Conservation (phyloP, 306 rosid species). For the Acacia crassicarpa region DNA sequence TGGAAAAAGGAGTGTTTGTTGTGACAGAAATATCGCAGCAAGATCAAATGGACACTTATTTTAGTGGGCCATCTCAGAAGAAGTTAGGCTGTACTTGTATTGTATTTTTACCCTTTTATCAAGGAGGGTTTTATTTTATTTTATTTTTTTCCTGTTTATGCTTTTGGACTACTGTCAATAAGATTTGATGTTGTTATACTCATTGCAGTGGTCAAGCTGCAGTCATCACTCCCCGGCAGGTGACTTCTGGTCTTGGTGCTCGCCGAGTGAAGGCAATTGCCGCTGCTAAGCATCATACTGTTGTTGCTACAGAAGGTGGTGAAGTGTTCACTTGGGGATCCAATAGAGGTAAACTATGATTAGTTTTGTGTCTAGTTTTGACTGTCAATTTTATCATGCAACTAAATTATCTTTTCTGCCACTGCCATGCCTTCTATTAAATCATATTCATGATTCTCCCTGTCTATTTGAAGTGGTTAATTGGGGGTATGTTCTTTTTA, state of each 20-base stretch:
- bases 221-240: conserved; percentile 94
- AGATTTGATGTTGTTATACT: conserved; percentile 37
- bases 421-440: conserved; percentile 10
- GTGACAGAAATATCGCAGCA: conserved; percentile 1
- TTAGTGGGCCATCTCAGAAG: neutral
- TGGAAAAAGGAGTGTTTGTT: neutral
- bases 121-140: conserved; percentile 14
- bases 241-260: conserved; percentile 82
- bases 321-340: conserved; percentile 99
- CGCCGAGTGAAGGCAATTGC: conserved; percentile 81
- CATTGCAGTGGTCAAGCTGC: conserved; percentile 96
- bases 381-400: conserved; percentile 9
- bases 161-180: conserved; percentile 22
- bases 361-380: conserved; percentile 13
- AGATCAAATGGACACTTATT: conserved; percentile 23
- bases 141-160: neutral
- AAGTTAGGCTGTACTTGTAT: neutral
- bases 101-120: neutral
- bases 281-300: conserved; percentile 98
- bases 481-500: no score
- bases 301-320: conserved; percentile 87
- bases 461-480: no score
- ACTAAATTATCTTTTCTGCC: neutral
- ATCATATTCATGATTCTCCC: neutral
- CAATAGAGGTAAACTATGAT: conserved; percentile 83